Evolutionary conservation across 2,329 filamentous ascomycete genomes (phyloP).

Genomic region (Aureobasidium melanogenum): DNA sequence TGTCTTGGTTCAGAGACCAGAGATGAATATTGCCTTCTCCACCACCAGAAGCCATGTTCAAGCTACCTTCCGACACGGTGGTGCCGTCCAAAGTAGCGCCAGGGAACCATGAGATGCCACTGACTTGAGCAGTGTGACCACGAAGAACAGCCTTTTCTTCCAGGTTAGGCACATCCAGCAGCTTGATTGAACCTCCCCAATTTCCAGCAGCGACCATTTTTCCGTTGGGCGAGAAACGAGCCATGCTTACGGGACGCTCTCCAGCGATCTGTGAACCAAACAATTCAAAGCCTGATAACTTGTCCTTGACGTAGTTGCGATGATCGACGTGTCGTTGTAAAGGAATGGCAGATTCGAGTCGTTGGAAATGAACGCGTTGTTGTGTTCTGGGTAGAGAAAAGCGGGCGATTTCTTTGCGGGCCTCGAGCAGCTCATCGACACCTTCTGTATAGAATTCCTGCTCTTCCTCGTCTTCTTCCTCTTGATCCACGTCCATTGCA

Average conservation of each 20-base stretch:
- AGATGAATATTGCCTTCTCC: slow-evolving; percentile 82
- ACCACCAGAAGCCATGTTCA: slow-evolving; percentile 85
- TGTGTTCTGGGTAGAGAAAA: slow-evolving; percentile 80
- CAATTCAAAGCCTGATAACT: slow-evolving; percentile 73
- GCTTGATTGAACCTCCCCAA: slow-evolving; percentile 81
- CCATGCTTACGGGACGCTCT: slow-evolving; percentile 84
- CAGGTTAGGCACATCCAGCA: slow-evolving; percentile 75
- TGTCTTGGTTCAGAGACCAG: slow-evolving; percentile 83
- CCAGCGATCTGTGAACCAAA: slow-evolving; percentile 90
- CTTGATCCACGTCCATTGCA: slow-evolving; percentile 40
- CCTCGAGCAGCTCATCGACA: slow-evolving; percentile 61
- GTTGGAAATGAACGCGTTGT: slow-evolving; percentile 66
- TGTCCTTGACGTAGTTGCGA: slow-evolving; percentile 79
- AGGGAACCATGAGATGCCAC: slow-evolving; percentile 84
- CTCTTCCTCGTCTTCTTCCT: slow-evolving; percentile 59
- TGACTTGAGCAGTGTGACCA: slow-evolving; percentile 81
- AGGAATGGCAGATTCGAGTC: slow-evolving; percentile 71
- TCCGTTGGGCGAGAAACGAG: slow-evolving; percentile 79
- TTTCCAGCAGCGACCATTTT: slow-evolving; percentile 81
- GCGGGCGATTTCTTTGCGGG: slow-evolving; percentile 67
- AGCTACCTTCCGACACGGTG: slow-evolving; percentile 57
- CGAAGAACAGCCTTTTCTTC: slow-evolving; percentile 66
- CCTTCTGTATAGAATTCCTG: slow-evolving; percentile 96
- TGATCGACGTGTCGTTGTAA: slow-evolving; percentile 87
- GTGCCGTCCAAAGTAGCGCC: slow-evolving; percentile 64